Percentiles rank a stretch among this genome's conserved stretches.
Conservation (phyloP, 1,139 yeast genomes). For the Kodamaea alishanica region DNA sequence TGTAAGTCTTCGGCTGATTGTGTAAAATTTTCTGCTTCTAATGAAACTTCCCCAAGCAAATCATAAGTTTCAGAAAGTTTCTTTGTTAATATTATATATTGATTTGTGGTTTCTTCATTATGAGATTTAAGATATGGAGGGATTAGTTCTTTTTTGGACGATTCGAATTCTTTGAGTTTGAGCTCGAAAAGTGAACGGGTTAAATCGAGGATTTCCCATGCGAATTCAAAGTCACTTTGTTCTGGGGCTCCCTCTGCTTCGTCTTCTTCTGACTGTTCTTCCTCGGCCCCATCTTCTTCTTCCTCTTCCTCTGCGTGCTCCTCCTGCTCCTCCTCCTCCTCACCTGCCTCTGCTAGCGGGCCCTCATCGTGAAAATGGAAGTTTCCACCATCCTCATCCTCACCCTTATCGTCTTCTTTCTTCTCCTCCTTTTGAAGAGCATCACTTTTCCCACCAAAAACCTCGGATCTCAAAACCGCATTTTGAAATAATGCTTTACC, state of each 20-base stretch:
- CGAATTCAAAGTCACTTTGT: conserved; percentile 75
- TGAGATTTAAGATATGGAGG: conserved; percentile 37
- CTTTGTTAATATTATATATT: conserved; percentile 35
- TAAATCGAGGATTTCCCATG: conserved; percentile 83
- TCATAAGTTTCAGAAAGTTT: conserved; percentile 76
- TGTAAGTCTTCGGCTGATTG: conserved; percentile 72
- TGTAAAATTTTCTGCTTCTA: conserved; percentile 78
- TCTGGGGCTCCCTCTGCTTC: conserved; percentile 38
- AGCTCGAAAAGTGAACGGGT: conserved; percentile 63
- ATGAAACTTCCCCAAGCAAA: conserved; percentile 80
- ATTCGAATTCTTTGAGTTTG: conserved; percentile 28
- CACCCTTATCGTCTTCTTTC: conserved; percentile 18
- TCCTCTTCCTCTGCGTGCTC: conserved; percentile 16
- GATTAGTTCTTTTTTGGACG: conserved; percentile 11
- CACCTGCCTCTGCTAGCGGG: conserved; percentile 47
- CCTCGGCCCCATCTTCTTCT: conserved; percentile 22
- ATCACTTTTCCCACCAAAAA: conserved; percentile 61
- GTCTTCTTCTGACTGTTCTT: conserved; percentile 20
- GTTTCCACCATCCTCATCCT: conserved; percentile 26
- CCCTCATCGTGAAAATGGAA: conserved; percentile 58
- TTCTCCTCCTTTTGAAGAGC: conserved; percentile 18
- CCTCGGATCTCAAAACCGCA: conserved; percentile 72
- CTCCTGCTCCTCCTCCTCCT: conserved; percentile 19
- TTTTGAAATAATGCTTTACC: conserved; percentile 79
- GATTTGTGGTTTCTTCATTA: conserved; percentile 29